Base-by-base conservation (phyloP, 1,139 yeast genomes). In the Pichia norvegensis region DNA sequence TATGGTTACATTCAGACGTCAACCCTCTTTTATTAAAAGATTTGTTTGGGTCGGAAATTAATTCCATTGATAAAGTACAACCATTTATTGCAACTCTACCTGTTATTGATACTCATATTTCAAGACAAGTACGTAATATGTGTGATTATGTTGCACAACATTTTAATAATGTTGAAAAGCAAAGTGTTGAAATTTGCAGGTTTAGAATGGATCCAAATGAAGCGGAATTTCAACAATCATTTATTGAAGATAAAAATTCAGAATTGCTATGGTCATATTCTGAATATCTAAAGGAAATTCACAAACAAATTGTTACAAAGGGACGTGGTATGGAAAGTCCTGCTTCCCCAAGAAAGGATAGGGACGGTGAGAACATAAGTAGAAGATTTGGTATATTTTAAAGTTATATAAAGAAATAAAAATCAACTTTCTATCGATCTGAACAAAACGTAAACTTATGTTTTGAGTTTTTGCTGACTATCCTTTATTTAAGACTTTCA, bases 201-300 rank as follows among this genome's bases (percentile, higher is more conserved):
- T 81, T 79, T 54, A 78, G 80, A 6, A 63, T 75, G 27, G 95
- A 85, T 59, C 80, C 80, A 0, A 67, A 78, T 2, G 83, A 80
- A 53, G 61, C 65, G 36, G 79, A 74, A 45, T 78, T 85, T 55
- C 68, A 72, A 44, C 80, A 79, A 40, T 60, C 76, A 45, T 67
- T 92, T 59, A 77, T 82, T 25, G 97, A 92, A 58, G 98, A 92
- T 60, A 73, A 80, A 47, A 73, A 81, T 1, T 69, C 76, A 35
- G 78, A 74, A 44, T 64, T 70, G 51, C 60, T 69, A 3, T 69
- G 68, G 58, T 72, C 78, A 20, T 80, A 76, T 58, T 65, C 76
- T 4, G 92, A 81, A 45, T 84, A 76, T 56, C 65, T 85, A 52
- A 64, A 78, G 4, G 72, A 72, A 42, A 64, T 85, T 50, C 94